phyloP scores from a whole-genome alignment of 176 grass and related monocot genomes.

The Secale cereale region DNA sequence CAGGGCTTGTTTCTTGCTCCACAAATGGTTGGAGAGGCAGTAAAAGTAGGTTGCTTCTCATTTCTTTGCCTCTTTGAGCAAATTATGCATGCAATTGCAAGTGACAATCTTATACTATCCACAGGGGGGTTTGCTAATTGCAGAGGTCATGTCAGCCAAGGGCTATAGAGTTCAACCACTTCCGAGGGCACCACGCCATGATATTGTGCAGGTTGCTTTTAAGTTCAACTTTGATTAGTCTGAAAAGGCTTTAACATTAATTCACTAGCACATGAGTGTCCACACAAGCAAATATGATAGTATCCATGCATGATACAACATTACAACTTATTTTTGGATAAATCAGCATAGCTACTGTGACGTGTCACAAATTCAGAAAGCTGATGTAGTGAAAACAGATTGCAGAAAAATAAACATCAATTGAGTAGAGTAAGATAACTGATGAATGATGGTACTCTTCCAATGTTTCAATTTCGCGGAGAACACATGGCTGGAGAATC shows the following conservation, averaged over 20 bases:
- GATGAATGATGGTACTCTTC: neutral
- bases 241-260: neutral
- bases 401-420: constrained; percentile 3
- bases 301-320: neutral
- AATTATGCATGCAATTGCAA: neutral
- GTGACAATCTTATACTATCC: constrained; percentile 7
- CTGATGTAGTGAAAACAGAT: neutral
- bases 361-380: neutral
- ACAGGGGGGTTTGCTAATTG: constrained; percentile 85
- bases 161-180: constrained; percentile 86
- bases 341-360: neutral
- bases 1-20: constrained; percentile 94
- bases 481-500: neutral
- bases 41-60: constrained; percentile 48
- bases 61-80: neutral
- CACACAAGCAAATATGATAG: neutral
- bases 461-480: neutral
- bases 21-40: constrained; percentile 93
- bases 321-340: neutral
- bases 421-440: neutral
- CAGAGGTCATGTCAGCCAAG: constrained; percentile 74
- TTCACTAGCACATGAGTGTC: neutral
- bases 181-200: constrained; percentile 56
- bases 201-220: constrained; percentile 76
- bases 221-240: neutral